These are phyloP conservation scores for Crucibulum laeve DNA, from an alignment of 768 basidiomycete genomes.

Conservation along the genomic window DNA sequence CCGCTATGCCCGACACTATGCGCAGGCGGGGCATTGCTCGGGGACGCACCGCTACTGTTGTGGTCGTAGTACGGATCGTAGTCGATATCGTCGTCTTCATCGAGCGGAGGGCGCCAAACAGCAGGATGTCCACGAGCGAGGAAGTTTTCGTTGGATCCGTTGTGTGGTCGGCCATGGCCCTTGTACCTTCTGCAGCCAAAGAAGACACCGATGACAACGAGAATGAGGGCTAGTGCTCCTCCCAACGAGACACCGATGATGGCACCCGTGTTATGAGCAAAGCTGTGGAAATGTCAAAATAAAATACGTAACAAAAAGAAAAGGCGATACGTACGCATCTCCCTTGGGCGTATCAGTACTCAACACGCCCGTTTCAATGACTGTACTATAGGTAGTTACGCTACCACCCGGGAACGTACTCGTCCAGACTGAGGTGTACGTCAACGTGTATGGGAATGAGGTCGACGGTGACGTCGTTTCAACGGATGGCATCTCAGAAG, in stretches of 20 bases:
- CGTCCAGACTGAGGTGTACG: slow-evolving; percentile 12
- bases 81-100: slow-evolving; percentile 20
- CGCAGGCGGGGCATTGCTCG: slow-evolving; percentile 1
- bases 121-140: slow-evolving; percentile 12
- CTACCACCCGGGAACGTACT: slow-evolving; percentile 11
- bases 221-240: slow-evolving; percentile 19
- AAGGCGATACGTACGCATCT: slow-evolving; percentile 14
- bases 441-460: slow-evolving; percentile 8
- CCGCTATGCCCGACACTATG: slow-evolving; percentile 10
- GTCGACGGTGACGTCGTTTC: neutral
- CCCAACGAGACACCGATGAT: slow-evolving; percentile 33
- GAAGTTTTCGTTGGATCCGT: slow-evolving; percentile 17
- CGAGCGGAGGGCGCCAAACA: slow-evolving; percentile 27
- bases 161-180: slow-evolving; percentile 6
- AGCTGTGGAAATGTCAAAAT: slow-evolving; percentile 15
- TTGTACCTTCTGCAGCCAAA: slow-evolving; percentile 25
- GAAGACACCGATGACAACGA: slow-evolving; percentile 24
- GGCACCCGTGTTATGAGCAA: slow-evolving; percentile 31
- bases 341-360: slow-evolving; percentile 22
- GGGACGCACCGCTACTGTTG: neutral
- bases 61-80: slow-evolving; percentile 3
- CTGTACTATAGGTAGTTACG: slow-evolving; percentile 14
- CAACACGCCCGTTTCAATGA: slow-evolving; percentile 23
- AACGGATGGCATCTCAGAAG: neutral
- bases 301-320: slow-evolving; percentile 1